A percentile compares a stretch with the other conserved stretches of the same genome.
Conservation (phyloP, 2,329 filamentous ascomycete genomes). For the Fusarium sp. region DNA sequence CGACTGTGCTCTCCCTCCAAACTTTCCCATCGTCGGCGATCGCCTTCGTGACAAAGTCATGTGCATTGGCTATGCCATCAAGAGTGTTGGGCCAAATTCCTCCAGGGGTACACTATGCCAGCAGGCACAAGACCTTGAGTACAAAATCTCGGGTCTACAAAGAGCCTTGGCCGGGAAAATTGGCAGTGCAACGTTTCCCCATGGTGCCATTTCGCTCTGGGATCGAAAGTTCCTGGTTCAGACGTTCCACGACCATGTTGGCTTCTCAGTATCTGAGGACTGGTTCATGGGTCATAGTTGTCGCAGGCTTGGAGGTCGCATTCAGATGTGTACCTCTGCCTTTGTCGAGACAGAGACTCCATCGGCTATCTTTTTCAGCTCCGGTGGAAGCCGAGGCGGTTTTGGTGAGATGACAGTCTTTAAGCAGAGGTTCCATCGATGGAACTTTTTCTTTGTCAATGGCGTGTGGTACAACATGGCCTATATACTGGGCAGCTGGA, state of each 20-base stretch:
- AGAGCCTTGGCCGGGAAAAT: constrained; percentile 3
- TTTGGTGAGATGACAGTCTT: constrained; percentile 27
- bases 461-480: constrained; percentile 18
- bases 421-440: constrained; percentile 22
- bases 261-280: constrained; percentile 22
- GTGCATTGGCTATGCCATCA: constrained; percentile 25
- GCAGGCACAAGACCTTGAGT: constrained; percentile 25
- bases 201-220: constrained; percentile 23
- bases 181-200: constrained; percentile 20
- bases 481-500: constrained; percentile 21
- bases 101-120: constrained; percentile 15
- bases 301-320: constrained; percentile 13
- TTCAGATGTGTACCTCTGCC: constrained; percentile 23
- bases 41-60: constrained; percentile 10
- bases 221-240: constrained; percentile 16
- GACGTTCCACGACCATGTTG: constrained; percentile 17
- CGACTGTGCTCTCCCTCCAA: constrained; percentile 13
- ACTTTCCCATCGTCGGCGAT: constrained; percentile 18
- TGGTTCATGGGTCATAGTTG: constrained; percentile 25
- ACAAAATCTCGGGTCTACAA: constrained; percentile 22
- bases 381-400: constrained; percentile 9
- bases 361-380: constrained; percentile 15
- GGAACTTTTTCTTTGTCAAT: constrained; percentile 27
- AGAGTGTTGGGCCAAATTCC: constrained; percentile 20
- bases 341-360: constrained; percentile 27